Evolutionary conservation across 495 filamentous ascomycete genomes (phyloP), one percentile per base, ranked within the genome.

Genomic region (Aspergillus sparsus): DNA sequence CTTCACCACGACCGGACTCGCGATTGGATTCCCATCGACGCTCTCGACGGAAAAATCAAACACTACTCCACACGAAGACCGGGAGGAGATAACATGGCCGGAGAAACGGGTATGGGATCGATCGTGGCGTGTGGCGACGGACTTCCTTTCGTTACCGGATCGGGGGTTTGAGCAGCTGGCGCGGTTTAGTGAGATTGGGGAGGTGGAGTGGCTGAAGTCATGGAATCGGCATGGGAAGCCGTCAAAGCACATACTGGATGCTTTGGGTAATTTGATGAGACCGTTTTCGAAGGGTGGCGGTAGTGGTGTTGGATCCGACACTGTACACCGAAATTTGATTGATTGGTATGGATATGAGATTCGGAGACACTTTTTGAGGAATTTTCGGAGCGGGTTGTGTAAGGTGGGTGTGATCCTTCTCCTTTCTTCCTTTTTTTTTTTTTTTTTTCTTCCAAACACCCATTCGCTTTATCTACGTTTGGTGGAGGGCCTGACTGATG

Each of bases 101-200:
- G 83, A 90, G 58, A 85, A 87, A 66, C 75, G 79, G 54, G 72
- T 72, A 55, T 91, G 85, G 81, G 83, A 89, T 62, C 79, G 83
- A 54, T 84, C 88, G 39, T 91, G 89, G 87, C 82, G 84, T 66
- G 71, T 79, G 2, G 88, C 87, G 47, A 90, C 87, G 10, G 74
- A 77, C 39, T 84, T 82, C 49, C 80, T 93, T 13, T 70, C 77
- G 6, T 71, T 91, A 3, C 84, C 86, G 10, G 71, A 77, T 36
- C 55, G 46, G 6, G 71, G 69, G 4, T 73, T 77, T 8, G 65
- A 64, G 13, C 52, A 60, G 6, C 55, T 74, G 21, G 66, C 64
- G 32, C 56, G 62, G 16, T 64, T 58, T 46, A 53, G 66, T 27
- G 60, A 68, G 6, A 58, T 66, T 4, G 71, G 68, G 44, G 74